Evolutionary conservation across 2,329 filamentous ascomycete species (phyloP).

Genomic region (Mycosphaerella sp.): DNA sequence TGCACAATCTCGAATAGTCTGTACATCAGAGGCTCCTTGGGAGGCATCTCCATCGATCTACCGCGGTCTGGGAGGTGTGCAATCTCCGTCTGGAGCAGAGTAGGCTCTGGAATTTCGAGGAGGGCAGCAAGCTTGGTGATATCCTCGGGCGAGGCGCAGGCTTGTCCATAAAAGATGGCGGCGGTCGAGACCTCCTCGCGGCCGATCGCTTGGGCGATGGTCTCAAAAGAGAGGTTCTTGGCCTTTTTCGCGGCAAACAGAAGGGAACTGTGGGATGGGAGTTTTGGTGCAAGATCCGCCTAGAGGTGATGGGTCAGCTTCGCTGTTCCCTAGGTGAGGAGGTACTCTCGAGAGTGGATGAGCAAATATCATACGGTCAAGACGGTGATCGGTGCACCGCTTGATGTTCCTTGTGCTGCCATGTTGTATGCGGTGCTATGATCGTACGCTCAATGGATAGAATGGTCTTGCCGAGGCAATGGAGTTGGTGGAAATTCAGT

Average conservation of each 20-base stretch:
- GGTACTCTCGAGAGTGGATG: background rate
- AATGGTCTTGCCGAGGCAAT: background rate
- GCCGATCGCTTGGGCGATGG: constrained; percentile 65
- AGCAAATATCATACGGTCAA: constrained; percentile 12
- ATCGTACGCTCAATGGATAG: background rate
- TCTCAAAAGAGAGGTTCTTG: constrained; percentile 70
- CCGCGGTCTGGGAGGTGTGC: constrained; percentile 75
- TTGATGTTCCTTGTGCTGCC: constrained; percentile 20
- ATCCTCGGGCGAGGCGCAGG: constrained; percentile 65
- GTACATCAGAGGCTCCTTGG: constrained; percentile 81
- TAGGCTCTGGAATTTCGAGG: constrained; percentile 53
- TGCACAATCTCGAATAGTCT: constrained; percentile 89
- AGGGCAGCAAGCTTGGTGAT: constrained; percentile 59
- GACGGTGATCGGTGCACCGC: constrained; percentile 21
- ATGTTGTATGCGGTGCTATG: constrained; percentile 6
- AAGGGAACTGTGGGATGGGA: constrained; percentile 63
- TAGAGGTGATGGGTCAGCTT: constrained; percentile 30
- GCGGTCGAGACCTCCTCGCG: constrained; percentile 79
- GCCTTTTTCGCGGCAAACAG: constrained; percentile 76
- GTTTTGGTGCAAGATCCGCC: constrained; percentile 60
- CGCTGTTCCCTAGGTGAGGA: background rate
- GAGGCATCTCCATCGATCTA: constrained; percentile 71
- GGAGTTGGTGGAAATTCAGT: background rate
- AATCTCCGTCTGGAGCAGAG: constrained; percentile 54
- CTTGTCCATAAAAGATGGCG: constrained; percentile 86